Percentiles rank a stretch among this genome's conserved stretches.
phyloP scores from a whole-genome alignment of 139 green algal species.

The Tetradesmus lagerheimii region DNA sequence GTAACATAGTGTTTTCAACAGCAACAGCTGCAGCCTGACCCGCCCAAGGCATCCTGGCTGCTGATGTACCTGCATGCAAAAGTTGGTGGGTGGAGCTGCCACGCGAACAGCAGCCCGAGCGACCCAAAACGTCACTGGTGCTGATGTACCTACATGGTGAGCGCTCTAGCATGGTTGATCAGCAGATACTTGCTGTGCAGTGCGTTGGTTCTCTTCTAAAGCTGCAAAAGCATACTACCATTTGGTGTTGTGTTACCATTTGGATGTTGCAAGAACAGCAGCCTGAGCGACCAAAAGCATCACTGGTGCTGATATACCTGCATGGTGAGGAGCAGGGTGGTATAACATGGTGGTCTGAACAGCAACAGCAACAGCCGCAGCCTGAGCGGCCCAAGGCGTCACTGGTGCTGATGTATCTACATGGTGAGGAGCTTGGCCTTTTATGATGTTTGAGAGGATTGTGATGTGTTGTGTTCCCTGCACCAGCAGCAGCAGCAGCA shows the following conservation, averaged over 20 bases:
- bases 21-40: no score
- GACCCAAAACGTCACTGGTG: not conserved
- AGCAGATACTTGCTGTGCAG: no score
- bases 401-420: not conserved
- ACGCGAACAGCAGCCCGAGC: no score
- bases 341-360: no score
- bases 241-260: not conserved
- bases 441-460: no score
- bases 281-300: not conserved
- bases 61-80: not conserved
- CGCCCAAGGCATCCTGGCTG: not conserved
- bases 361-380: no score
- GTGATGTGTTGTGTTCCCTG: not conserved
- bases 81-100: no score
- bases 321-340: no score
- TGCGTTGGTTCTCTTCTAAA: no score
- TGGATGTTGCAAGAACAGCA: not conserved
- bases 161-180: no score
- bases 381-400: not conserved
- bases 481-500: not conserved
- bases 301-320: constrained; percentile 5
- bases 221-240: no score
- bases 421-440: not conserved
- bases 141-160: not conserved
- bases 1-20: no score